phyloP scores from a whole-genome alignment of 495 filamentous ascomycete species.

The Xylaria venustula region DNA sequence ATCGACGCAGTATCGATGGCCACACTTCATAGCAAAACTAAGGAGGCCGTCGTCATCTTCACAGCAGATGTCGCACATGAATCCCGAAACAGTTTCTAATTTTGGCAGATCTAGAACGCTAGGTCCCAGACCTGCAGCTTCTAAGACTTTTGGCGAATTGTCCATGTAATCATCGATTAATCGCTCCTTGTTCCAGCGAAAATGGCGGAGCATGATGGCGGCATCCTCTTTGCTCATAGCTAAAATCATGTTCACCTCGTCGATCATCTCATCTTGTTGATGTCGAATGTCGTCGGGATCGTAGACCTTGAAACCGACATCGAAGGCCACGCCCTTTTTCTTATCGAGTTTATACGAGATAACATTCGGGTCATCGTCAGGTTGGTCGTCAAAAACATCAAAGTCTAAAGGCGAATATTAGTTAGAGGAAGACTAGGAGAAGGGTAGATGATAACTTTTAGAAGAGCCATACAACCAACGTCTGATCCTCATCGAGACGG shows the following conservation, averaged over 20 bases:
- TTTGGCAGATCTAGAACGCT: slow-evolving; percentile 60
- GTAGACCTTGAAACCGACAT: slow-evolving; percentile 80
- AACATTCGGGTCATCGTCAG: slow-evolving; percentile 70
- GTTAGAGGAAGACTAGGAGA: background rate
- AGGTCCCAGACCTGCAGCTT: slow-evolving; percentile 77
- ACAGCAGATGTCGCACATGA: slow-evolving; percentile 93
- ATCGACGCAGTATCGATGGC: slow-evolving; percentile 90
- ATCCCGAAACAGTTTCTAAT: slow-evolving; percentile 68
- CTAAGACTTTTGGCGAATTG: slow-evolving; percentile 68
- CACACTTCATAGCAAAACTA: slow-evolving; percentile 93
- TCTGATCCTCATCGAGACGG: no score
- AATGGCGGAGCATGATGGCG: slow-evolving; percentile 83
- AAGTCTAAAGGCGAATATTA: slow-evolving; percentile 51
- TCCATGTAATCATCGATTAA: slow-evolving; percentile 97
- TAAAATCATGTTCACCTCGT: slow-evolving; percentile 85
- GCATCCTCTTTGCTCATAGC: slow-evolving; percentile 81
- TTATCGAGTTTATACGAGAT: slow-evolving; percentile 72
- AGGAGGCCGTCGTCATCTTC: slow-evolving; percentile 79
- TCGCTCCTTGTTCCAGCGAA: slow-evolving; percentile 93
- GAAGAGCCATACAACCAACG: no score
- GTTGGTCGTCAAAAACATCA: slow-evolving; percentile 64
- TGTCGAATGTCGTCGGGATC: slow-evolving; percentile 74
- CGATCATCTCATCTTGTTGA: slow-evolving; percentile 79
- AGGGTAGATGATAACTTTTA: background rate
- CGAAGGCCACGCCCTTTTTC: slow-evolving; percentile 70